Evolutionary conservation across 2,329 filamentous ascomycete genomes (phyloP), one percentile per base, ranked within the genome.

Genomic region (Setomelanomma holmii): DNA sequence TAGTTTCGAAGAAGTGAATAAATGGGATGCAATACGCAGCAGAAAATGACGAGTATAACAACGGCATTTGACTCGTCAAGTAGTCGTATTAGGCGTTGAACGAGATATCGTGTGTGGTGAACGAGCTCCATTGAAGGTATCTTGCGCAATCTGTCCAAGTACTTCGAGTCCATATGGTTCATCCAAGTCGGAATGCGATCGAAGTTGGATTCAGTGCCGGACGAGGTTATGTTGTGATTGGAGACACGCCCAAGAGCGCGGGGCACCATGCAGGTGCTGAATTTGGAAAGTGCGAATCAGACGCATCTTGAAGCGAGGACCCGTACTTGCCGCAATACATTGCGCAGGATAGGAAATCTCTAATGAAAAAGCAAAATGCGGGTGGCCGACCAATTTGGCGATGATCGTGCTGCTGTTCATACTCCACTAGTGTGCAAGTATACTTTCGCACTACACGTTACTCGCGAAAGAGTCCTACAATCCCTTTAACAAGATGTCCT

Each of bases 1-100:
- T 66, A 67, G 46, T 66, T 64, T 6, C 34, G 39, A 42, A 46
- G 40, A 19, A 67, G 38, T n/a, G 22, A 16, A 23, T 38, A 30
- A 10, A 14, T 14, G 10, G 27, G 27, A 14, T 30, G 27, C 10
- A 30, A 14, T 30, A 30, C 14, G 27, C 27, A 30, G 14, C 27
- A 30, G 27, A 30, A 30, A 2, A 30, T 6, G 2, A 30, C 3
- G 3, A 30, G 27, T 8, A 3, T 6, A 10, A 30, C 27, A 14
- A 30, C 10, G 10, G 27, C 27, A 30, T 30, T 30, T 8, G 5
- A 10, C 10, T 6, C 10, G 3, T 30, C 27, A 14, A 30, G 10
- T 3, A 30, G 10, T 3, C 3, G 33, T 11, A 49, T 23, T 22
- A 22, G 50, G 33, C 21, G n/a, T 38, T 40, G 4, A 8, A 61